Evolutionary conservation across 176 grass and related monocot genomes (phyloP).

Genomic region (Oryza brachyantha): DNA sequence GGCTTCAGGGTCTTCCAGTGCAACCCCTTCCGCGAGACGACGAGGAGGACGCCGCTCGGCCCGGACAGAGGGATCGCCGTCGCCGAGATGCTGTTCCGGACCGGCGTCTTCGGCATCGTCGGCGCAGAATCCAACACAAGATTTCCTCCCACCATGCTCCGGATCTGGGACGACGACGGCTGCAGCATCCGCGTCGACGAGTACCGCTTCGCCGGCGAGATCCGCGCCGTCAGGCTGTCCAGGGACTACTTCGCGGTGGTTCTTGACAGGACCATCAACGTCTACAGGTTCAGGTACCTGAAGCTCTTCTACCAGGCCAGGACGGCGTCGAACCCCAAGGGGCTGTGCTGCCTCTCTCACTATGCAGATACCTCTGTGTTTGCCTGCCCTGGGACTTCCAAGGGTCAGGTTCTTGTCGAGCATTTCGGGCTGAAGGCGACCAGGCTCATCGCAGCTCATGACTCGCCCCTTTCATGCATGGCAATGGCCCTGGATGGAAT

Average conservation of each 20-base stretch:
- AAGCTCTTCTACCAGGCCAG: slow-evolving; percentile 38
- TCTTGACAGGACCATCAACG: slow-evolving; percentile 49
- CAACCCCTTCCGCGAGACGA: slow-evolving; percentile 43
- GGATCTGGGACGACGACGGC: slow-evolving; percentile 44
- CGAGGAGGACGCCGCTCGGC: slow-evolving; percentile 39
- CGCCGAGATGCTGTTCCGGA: slow-evolving; percentile 66
- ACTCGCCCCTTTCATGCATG: slow-evolving; percentile 55
- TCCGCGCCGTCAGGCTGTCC: slow-evolving; percentile 50
- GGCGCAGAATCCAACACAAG: slow-evolving; percentile 23
- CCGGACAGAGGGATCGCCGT: slow-evolving; percentile 48
- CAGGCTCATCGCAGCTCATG: slow-evolving; percentile 58
- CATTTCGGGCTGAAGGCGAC: slow-evolving; percentile 31
- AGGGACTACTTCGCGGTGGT: slow-evolving; percentile 42
- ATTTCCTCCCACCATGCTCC: slow-evolving; percentile 36
- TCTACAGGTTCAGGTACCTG: slow-evolving; percentile 37
- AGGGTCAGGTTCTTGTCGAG: slow-evolving; percentile 56
- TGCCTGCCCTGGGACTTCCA: slow-evolving; percentile 39
- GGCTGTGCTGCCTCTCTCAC: slow-evolving; percentile 71
- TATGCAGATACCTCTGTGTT: slow-evolving; percentile 43
- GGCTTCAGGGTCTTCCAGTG: slow-evolving; percentile 60
- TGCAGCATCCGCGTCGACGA: slow-evolving; percentile 1
- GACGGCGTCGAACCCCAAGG: slow-evolving; percentile 47
- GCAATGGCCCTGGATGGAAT: slow-evolving; percentile 56
- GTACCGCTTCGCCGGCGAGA: slow-evolving; percentile 36
- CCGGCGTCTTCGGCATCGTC: slow-evolving; percentile 43